Evolutionary conservation across 768 basidiomycete species (phyloP).

Genomic region (Amanita rubescens): DNA sequence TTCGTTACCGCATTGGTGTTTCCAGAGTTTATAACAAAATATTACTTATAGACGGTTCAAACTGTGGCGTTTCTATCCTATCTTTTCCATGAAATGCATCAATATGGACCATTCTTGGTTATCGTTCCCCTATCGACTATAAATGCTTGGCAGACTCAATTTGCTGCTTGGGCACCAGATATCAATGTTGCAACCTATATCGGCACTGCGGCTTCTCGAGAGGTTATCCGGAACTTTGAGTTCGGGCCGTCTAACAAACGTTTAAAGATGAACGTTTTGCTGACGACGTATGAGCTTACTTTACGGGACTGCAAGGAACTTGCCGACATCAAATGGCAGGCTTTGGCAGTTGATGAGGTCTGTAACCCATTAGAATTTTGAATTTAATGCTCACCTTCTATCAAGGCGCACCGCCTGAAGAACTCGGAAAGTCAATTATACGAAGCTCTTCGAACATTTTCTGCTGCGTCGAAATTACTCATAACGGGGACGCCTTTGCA

Average conservation of each 20-base stretch:
- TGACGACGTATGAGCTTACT: constrained; percentile 96
- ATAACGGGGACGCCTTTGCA: constrained; percentile 98
- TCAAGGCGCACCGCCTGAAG: constrained; percentile 91
- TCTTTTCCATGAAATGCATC: constrained; percentile 85
- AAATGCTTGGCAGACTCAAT: constrained; percentile 96
- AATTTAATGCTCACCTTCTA: constrained; percentile 11
- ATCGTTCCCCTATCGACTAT: constrained; percentile 98
- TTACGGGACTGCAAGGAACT: constrained; percentile 86
- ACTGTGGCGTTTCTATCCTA: constrained; percentile 93
- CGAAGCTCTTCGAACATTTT: constrained; percentile 86
- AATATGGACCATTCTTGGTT: constrained; percentile 95
- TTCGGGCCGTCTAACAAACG: constrained; percentile 86
- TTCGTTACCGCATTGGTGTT: constrained; percentile 19
- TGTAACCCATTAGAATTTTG: constrained; percentile 3
- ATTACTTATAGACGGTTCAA: constrained; percentile 69
- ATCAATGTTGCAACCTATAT: constrained; percentile 97
- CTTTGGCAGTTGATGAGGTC: constrained; percentile 92
- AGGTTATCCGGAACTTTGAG: constrained; percentile 88
- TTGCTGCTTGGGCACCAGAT: constrained; percentile 91
- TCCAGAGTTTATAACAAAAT: constrained; percentile 12
- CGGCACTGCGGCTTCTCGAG: constrained; percentile 79
- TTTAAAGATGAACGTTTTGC: constrained; percentile 92
- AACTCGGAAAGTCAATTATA: constrained; percentile 97
- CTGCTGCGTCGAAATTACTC: constrained; percentile 85
- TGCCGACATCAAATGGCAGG: constrained; percentile 95